These are phyloP conservation scores for Alternaria brassicae DNA, from an alignment of 2,329 filamentous ascomycete species.

Conservation along the genomic window DNA sequence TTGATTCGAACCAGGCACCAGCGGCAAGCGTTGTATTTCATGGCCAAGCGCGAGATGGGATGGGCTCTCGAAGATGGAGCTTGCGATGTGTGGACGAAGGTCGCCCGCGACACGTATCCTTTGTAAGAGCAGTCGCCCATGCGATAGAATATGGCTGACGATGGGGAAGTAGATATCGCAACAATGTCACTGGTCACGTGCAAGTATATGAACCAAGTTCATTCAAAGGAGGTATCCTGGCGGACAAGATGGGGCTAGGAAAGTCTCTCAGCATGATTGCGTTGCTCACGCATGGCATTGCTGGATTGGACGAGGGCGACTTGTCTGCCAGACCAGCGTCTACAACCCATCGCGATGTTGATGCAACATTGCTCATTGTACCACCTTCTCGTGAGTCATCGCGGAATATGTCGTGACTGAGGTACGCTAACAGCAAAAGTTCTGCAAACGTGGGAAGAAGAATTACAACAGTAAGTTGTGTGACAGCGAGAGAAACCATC, in stretches of 20 bases:
- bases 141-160: neutral
- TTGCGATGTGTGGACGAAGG: neutral
- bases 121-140: neutral
- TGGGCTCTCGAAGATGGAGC: neutral
- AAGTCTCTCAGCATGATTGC: slow-evolving; percentile 28
- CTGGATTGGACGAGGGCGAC: fast-evolving
- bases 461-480: neutral
- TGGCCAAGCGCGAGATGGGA: neutral
- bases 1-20: neutral
- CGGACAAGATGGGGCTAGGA: slow-evolving; percentile 26
- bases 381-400: neutral
- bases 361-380: neutral
- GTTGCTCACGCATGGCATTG: slow-evolving; percentile 4
- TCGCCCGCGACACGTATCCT: neutral
- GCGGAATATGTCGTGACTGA: fast-evolving
- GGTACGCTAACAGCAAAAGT: neutral
- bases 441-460: neutral
- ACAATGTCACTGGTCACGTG: neutral
- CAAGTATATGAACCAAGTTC: neutral
- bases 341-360: neutral
- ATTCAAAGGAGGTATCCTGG: slow-evolving; percentile 16
- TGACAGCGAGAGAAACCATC: fast-evolving
- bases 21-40: neutral
- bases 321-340: neutral
- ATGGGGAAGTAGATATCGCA: neutral